phyloP scores from a whole-genome alignment of 1,139 yeast genomes.

The Geotrichum armillariae region DNA sequence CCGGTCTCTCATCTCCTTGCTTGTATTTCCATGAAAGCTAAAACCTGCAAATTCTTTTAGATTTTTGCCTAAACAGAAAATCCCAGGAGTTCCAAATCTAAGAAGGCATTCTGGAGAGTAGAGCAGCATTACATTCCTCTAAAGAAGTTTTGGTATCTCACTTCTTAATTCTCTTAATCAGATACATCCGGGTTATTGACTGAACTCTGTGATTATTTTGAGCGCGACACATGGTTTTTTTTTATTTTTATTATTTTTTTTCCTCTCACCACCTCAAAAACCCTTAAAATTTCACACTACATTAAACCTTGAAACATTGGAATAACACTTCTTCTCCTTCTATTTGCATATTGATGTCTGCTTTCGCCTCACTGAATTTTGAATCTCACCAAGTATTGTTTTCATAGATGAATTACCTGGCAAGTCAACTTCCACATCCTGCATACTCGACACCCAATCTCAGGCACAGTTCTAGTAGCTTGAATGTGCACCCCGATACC shows the following conservation, averaged over 20 bases:
- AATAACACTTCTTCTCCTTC: neutral
- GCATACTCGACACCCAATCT: slow-evolving; percentile 15
- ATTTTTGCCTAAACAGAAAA: too few relatives aligned
- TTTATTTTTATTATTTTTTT: neutral
- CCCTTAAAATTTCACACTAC: neutral
- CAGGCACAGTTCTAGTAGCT: slow-evolving; percentile 15
- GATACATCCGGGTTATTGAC: too few relatives aligned
- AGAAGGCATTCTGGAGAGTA: too few relatives aligned
- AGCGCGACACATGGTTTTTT: neutral
- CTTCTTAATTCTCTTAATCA: too few relatives aligned
- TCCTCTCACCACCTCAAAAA: slow-evolving; percentile 5
- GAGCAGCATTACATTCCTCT: too few relatives aligned
- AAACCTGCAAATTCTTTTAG: too few relatives aligned
- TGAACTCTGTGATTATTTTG: too few relatives aligned
- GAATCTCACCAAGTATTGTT: slow-evolving; percentile 4
- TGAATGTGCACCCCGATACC: slow-evolving; percentile 11
- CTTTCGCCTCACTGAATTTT: neutral
- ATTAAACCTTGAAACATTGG: neutral
- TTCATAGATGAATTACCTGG: slow-evolving; percentile 4
- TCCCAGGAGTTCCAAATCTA: too few relatives aligned
- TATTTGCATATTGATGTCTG: neutral
- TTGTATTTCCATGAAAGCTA: too few relatives aligned
- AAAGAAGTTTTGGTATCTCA: too few relatives aligned
- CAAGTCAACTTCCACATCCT: slow-evolving; percentile 4
- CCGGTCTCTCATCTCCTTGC: too few relatives aligned